Evolutionary conservation across 768 basidiomycete genomes (phyloP).

Genomic region (Tricholoma sp.): DNA sequence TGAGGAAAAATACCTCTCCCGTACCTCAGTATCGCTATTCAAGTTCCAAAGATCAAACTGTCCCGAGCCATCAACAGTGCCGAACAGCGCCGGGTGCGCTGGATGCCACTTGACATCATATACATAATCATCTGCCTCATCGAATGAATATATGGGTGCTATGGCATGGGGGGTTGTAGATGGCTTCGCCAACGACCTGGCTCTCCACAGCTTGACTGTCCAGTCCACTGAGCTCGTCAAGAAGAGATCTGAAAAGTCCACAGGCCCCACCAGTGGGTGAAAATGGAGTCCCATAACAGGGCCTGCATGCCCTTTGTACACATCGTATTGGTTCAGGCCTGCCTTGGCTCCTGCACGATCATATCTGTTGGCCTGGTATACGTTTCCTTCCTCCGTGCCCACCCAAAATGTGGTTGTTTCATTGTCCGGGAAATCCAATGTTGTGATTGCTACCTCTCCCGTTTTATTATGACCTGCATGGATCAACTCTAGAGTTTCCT

Average conservation of each 20-base stretch:
- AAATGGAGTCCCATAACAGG: slow-evolving; percentile 94
- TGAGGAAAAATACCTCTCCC: slow-evolving; percentile 17
- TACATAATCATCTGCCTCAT: slow-evolving; percentile 97
- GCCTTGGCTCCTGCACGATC: slow-evolving; percentile 97
- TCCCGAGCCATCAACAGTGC: slow-evolving; percentile 89
- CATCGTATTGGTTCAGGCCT: slow-evolving; percentile 87
- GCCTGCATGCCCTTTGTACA: slow-evolving; percentile 89
- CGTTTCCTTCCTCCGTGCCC: slow-evolving; percentile 95
- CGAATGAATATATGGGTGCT: slow-evolving; percentile 87
- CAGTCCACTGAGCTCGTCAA: slow-evolving; percentile 92
- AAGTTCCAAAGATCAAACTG: slow-evolving; percentile 98
- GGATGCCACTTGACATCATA: slow-evolving; percentile 99
- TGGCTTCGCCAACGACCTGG: slow-evolving; percentile 71
- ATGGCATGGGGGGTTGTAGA: slow-evolving; percentile 55
- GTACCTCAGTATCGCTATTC: slow-evolving; percentile 93
- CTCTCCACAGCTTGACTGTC: slow-evolving; percentile 97
- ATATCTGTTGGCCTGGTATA: slow-evolving; percentile 95
- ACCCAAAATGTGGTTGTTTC: slow-evolving; percentile 98
- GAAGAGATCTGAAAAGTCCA: slow-evolving; percentile 96
- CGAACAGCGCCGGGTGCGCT: slow-evolving; percentile 89
- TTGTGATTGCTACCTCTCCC: slow-evolving; percentile 91
- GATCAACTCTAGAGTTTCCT: slow-evolving; percentile 92
- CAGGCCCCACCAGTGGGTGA: slow-evolving; percentile 85
- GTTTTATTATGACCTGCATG: slow-evolving; percentile 95
- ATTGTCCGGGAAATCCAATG: slow-evolving; percentile 90